These are phyloP conservation scores for Talaromyces sp. DNA, from an alignment of 2,329 filamentous ascomycete species.

Conservation along the genomic window DNA sequence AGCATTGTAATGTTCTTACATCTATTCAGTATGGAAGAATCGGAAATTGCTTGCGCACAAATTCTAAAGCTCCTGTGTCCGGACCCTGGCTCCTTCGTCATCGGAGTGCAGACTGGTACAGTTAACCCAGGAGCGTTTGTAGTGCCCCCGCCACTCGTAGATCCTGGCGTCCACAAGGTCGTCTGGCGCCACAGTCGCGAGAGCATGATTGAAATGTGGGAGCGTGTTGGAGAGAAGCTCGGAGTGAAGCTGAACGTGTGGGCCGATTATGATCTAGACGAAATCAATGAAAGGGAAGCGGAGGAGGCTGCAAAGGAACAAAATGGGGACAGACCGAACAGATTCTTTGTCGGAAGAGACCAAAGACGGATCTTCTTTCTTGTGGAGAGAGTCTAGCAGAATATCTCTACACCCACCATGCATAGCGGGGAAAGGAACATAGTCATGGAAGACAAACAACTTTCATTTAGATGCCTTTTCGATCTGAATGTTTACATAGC, in stretches of 20 bases:
- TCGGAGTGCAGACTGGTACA: slow-evolving; percentile 7
- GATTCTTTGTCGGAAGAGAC: slow-evolving; percentile 9
- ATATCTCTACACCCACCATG: neutral
- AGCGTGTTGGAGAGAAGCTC: slow-evolving; percentile 12
- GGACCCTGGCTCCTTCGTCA: slow-evolving; percentile 3
- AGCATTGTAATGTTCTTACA: slow-evolving; percentile 11
- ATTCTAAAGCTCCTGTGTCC: slow-evolving; percentile 11
- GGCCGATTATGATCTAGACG: slow-evolving; percentile 12
- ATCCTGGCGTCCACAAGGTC: slow-evolving; percentile 6
- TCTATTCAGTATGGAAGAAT: slow-evolving; percentile 9
- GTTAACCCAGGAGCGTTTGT: neutral
- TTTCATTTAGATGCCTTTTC: neutral
- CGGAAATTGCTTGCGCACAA: slow-evolving; percentile 4
- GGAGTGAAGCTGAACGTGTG: slow-evolving; percentile 9
- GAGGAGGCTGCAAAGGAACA: slow-evolving; percentile 1
- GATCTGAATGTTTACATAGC: neutral
- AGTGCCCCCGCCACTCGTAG: slow-evolving; percentile 5
- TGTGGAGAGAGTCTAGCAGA: neutral
- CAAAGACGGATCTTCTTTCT: slow-evolving; percentile 12
- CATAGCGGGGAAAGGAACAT: neutral
- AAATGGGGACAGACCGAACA: neutral
- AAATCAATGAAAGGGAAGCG: slow-evolving; percentile 9
- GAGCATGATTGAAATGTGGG: slow-evolving; percentile 14
- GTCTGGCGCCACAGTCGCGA: slow-evolving; percentile 11
- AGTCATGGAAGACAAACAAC: neutral